Percentiles rank a stretch among this genome's conserved stretches.
phyloP scores from a whole-genome alignment of 352 stramenopile species.

The Globisporangium canariense region DNA sequence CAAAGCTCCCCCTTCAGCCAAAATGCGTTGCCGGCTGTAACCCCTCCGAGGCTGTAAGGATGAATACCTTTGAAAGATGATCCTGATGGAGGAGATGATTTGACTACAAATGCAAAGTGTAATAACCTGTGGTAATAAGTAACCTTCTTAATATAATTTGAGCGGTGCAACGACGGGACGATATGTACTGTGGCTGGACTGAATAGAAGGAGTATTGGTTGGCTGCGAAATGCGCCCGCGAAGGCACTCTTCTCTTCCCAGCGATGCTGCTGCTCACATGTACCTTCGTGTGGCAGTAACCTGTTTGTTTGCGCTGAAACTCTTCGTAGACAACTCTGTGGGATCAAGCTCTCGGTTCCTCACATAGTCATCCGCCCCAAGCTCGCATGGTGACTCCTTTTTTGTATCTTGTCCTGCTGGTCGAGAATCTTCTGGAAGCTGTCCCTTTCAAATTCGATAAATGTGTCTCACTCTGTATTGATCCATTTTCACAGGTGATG shows the following conservation, averaged over 20 bases:
- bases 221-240: slow-evolving; percentile 8
- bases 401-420: background rate
- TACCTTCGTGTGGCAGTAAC: background rate
- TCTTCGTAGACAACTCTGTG: no score
- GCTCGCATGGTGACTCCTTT: background rate
- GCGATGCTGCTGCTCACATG: background rate
- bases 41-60: background rate
- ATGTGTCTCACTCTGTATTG: background rate
- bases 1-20: slow-evolving; percentile 3
- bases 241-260: background rate
- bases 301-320: no score
- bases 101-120: background rate
- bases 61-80: background rate
- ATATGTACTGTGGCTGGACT: slow-evolving; percentile 1
- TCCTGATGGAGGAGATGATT: background rate
- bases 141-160: background rate
- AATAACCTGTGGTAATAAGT: background rate
- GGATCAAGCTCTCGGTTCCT: no score
- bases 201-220: slow-evolving; percentile 24
- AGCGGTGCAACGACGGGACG: background rate
- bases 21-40: background rate
- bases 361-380: no score
- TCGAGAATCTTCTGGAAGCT: slow-evolving; percentile 19
- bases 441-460: slow-evolving; percentile 1
- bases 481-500: background rate